Conservation (phyloP, 257 asterid genomes). For the Gynochthodes officinalis region DNA sequence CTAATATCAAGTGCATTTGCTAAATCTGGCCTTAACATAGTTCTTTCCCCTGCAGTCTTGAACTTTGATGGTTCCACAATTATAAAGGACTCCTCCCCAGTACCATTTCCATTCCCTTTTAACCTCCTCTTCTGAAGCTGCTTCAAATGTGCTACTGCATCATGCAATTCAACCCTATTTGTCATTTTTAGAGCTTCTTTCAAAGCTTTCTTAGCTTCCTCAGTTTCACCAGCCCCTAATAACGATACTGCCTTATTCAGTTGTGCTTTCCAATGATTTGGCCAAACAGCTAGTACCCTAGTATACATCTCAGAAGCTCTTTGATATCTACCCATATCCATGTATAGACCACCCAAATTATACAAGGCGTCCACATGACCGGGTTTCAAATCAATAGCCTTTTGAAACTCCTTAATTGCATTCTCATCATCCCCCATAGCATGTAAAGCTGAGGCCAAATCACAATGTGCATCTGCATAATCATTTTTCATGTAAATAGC, state of each 20-base stretch:
- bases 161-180: constrained; percentile 85
- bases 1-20: constrained; percentile 77
- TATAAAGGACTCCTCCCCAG: constrained; percentile 65
- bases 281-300: constrained; percentile 89
- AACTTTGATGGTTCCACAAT: constrained; percentile 72
- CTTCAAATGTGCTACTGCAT: constrained; percentile 85
- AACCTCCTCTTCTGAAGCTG: constrained; percentile 84
- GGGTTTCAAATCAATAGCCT: constrained; percentile 95
- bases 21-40: constrained; percentile 64
- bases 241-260: constrained; percentile 87
- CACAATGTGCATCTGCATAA: constrained; percentile 98
- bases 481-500: constrained; percentile 94
- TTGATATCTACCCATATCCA: constrained; percentile 99
- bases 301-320: constrained; percentile 98
- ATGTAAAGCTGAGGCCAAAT: constrained; percentile 94
- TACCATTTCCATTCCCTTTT: constrained; percentile 62
- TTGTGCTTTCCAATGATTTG: constrained; percentile 98
- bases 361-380: constrained; percentile 95
- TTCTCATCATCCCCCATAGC: constrained; percentile 96
- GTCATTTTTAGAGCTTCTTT: constrained; percentile 98
- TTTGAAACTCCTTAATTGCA: constrained; percentile 96
- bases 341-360: constrained; percentile 89
- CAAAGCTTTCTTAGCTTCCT: constrained; percentile 91
- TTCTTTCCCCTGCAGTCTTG: constrained; percentile 69
- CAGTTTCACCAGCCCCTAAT: constrained; percentile 94